Base-by-base conservation (phyloP, 805 yeast genomes). In the Brettanomyces naardenensis region DNA sequence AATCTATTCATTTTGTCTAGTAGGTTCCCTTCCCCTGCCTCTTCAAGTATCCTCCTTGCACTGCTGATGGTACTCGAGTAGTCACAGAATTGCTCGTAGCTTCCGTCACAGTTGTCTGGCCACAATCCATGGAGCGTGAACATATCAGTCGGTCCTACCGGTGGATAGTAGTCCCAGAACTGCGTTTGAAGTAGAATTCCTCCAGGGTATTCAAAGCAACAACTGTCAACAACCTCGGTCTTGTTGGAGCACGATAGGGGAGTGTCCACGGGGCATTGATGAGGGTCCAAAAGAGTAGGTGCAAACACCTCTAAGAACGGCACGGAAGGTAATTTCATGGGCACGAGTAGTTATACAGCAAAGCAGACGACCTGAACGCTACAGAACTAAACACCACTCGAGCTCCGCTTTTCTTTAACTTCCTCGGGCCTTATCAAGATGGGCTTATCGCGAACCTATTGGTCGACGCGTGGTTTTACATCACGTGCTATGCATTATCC, bases 31-130 rank as follows among this genome's bases (percentile, higher is more conserved):
- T 80, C 79, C 26, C 62, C 60, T 38, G 67, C 67, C 15, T 64
- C 57, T 36, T 61, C 50, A 37, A 85, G 55, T 14, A 76, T 62
- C 21, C 59, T 48, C 31, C 66, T 58, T 3, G 73, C 78, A 48
- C 70, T 69, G 31, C 60, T 53, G 42, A 86, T 73, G 44, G 71
- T 70, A 62, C 80, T 62, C 4, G 68, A 59, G 4, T 66, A 53
- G 53, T 84, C 80, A 65, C 97, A 89, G 59, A 76, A 84, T 62
- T 82, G 92, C 35, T 75, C 76, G 62, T 71, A 89, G 2, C 80
- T 68, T 2, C 96, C 96, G 55, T 76, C 79, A 64, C 97, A 89
- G 48, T 74, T 72, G 58, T 86, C 95, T 19, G 90, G 87, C 95
- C 95, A 86, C 36, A 85, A 61, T 0, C 95, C 95, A 56, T 86